phyloP scores from a whole-genome alignment of 257 asterid species.

The Solanum chmielewskii region DNA sequence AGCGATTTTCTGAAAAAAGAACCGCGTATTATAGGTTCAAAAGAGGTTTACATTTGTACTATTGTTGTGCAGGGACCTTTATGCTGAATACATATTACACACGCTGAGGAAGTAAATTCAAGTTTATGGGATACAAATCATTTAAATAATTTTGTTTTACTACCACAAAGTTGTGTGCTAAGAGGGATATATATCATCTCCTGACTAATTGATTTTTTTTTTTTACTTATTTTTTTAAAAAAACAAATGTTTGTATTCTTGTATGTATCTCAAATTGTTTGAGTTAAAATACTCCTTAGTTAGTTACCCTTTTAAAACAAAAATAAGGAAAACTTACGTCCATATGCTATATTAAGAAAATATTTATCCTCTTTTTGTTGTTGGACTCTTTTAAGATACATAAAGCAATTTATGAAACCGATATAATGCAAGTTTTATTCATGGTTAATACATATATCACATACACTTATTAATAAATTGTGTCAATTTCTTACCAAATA shows the following conservation, averaged over 20 bases:
- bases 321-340: not conserved
- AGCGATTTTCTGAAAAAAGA: not conserved
- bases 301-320: not conserved
- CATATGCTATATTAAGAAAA: not conserved
- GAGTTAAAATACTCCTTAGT: not conserved
- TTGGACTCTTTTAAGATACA: not conserved
- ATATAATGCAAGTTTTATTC: too few species aligned
- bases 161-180: not conserved
- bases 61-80: constrained; percentile 25
- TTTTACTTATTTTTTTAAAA: not conserved
- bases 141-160: not conserved
- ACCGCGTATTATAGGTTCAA: not conserved
- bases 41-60: not conserved
- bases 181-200: not conserved
- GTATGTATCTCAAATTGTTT: not conserved
- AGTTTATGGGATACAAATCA: too few species aligned
- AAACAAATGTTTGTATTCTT: not conserved
- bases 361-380: not conserved
- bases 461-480: not conserved
- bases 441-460: not conserved
- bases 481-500: too few species aligned
- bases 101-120: constrained; percentile 18
- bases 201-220: not conserved
- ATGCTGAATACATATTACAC: constrained; percentile 27
- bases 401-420: too few species aligned